These are phyloP conservation scores for Metschnikowia peoriensis DNA, from an alignment of 805 yeast species.

Conservation along the genomic window DNA sequence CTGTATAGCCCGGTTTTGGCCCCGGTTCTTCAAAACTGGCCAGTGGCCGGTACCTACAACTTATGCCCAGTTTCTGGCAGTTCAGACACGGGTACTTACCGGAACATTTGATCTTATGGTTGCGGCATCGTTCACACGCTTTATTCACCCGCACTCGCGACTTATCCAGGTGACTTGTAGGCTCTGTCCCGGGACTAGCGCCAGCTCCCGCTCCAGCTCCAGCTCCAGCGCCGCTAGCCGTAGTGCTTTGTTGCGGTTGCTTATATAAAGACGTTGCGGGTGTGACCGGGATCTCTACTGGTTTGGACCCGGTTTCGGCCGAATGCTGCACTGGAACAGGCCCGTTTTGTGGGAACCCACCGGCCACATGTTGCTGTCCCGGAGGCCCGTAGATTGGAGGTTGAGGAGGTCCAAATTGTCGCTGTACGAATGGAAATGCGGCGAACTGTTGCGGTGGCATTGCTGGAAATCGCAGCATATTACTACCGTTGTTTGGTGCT, in stretches of 20 bases:
- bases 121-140: slow-evolving; percentile 57
- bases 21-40: neutral
- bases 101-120: slow-evolving; percentile 56
- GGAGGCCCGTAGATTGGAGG: neutral
- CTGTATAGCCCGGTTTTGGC: slow-evolving; percentile 1
- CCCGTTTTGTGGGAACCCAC: neutral
- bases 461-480: neutral
- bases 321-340: neutral
- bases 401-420: neutral
- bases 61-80: slow-evolving; percentile 39
- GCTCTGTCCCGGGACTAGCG: no score
- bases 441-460: neutral
- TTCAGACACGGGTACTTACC: slow-evolving; percentile 51
- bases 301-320: neutral
- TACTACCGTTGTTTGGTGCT: no score
- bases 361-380: neutral
- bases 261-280: no score
- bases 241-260: no score
- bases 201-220: no score
- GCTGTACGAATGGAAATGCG: neutral
- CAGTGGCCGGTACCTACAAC: slow-evolving; percentile 27
- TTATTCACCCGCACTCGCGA: slow-evolving; percentile 42
- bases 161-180: neutral
- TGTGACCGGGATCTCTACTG: neutral
- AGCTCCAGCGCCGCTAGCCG: no score